Evolutionary conservation across 208 protist species (phyloP).

Genomic region (Leishmania aethiopica): DNA sequence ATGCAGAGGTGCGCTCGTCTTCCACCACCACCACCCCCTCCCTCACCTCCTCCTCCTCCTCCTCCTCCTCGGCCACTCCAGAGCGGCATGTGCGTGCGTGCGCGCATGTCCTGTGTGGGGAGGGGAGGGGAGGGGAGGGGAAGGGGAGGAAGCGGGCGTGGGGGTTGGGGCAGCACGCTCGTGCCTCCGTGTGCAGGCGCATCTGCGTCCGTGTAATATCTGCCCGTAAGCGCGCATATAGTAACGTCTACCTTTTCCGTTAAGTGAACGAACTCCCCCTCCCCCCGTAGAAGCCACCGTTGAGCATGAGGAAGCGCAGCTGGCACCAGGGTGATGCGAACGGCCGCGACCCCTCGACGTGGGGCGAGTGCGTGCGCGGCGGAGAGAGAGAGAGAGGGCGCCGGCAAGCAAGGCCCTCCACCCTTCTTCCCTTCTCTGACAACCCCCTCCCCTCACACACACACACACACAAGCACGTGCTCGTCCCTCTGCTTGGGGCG

Average conservation of each 20-base stretch:
- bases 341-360: neutral
- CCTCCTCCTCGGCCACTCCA: no score
- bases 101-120: no score
- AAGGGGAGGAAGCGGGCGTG: neutral
- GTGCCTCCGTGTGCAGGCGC: neutral
- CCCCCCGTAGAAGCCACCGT: no score
- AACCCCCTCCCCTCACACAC: no score
- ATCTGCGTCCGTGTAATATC: neutral
- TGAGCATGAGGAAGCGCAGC: no score
- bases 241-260: neutral
- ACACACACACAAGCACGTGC: neutral
- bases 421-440: no score
- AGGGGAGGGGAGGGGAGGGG: neutral
- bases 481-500: neutral
- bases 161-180: neutral
- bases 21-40: no score
- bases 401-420: neutral
- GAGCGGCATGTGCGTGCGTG: neutral
- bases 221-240: neutral
- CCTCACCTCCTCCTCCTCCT: no score
- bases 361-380: neutral
- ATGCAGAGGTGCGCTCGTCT: no score
- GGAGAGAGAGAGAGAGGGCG: neutral
- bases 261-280: neutral
- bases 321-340: neutral